Evolutionary conservation across 75 land plant genomes (phyloP).

Genomic region (Selaginella moellendorffii): DNA sequence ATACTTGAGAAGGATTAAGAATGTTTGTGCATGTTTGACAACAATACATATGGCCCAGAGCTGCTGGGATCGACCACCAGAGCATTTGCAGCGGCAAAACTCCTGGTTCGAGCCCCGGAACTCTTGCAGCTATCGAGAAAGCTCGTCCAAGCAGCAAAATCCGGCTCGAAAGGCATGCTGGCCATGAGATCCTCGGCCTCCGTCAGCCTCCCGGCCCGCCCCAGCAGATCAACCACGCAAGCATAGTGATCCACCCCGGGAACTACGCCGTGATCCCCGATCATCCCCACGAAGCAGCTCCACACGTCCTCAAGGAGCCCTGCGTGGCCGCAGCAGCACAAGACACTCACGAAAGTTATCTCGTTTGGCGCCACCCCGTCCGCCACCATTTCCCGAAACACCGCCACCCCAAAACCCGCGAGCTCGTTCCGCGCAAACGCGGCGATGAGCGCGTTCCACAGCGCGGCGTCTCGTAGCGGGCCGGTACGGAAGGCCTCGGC

Average conservation of each 20-base stretch:
- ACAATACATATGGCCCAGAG: neutral
- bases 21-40: neutral
- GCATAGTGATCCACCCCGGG: neutral
- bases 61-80: neutral
- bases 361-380: neutral
- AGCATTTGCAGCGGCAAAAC: neutral
- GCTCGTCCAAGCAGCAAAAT: neutral
- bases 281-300: neutral
- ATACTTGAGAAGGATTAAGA: too few species aligned
- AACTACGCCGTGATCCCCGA: neutral
- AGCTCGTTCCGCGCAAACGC: neutral
- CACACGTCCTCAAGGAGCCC: neutral
- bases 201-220: neutral
- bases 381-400: neutral
- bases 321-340: neutral
- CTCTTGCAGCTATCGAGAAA: neutral
- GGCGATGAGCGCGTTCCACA: neutral
- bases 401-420: neutral
- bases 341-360: neutral
- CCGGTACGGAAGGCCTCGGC: neutral
- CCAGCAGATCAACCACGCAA: neutral
- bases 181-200: neutral
- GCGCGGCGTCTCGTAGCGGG: neutral
- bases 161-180: neutral
- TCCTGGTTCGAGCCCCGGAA: neutral